Percentiles rank a stretch among this genome's conserved stretches.
Conservation (phyloP, 2,329 filamentous ascomycete species). For the Colletotrichum paranaense region DNA sequence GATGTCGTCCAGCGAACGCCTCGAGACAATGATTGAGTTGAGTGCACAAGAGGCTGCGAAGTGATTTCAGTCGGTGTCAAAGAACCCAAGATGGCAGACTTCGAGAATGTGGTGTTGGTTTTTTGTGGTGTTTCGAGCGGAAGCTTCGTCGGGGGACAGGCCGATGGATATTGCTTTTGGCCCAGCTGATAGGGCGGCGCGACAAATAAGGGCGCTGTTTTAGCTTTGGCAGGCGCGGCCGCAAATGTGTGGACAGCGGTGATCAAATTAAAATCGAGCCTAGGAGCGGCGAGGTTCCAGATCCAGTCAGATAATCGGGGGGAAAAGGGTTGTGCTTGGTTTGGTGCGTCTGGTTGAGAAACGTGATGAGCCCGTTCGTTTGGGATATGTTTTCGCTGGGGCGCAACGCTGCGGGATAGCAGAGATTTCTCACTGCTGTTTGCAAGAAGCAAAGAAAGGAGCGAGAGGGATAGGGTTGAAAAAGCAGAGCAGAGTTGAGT, state of each 20-base stretch:
- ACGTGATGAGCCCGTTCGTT: background rate
- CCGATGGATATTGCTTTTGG: conserved; percentile 29
- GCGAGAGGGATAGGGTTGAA: conserved; percentile 18
- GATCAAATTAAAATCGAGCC: conserved; percentile 34
- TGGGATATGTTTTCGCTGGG: background rate
- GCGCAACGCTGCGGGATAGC: conserved; percentile 5
- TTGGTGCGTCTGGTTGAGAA: background rate
- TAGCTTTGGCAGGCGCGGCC: conserved; percentile 32
- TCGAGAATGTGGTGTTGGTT: conserved; percentile 30
- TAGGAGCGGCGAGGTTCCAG: conserved; percentile 31
- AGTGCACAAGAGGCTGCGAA: background rate
- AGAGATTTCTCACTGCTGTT: background rate
- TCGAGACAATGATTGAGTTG: conserved; percentile 17
- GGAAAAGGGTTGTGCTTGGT: background rate
- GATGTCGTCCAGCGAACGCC: conserved; percentile 36
- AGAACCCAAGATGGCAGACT: conserved; percentile 32
- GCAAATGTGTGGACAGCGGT: conserved; percentile 33
- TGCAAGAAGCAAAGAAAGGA: conserved; percentile 4
- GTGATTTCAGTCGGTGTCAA: background rate
- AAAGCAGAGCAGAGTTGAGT: conserved; percentile 9
- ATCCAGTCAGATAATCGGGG: conserved; percentile 30
- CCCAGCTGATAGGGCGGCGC: conserved; percentile 26
- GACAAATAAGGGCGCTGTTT: conserved; percentile 30
- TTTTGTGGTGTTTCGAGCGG: conserved; percentile 33
- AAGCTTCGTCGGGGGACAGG: conserved; percentile 29